These are phyloP conservation scores for Paramyrothecium sp. DNA, from an alignment of 2,329 filamentous ascomycete species.

Conservation along the genomic window DNA sequence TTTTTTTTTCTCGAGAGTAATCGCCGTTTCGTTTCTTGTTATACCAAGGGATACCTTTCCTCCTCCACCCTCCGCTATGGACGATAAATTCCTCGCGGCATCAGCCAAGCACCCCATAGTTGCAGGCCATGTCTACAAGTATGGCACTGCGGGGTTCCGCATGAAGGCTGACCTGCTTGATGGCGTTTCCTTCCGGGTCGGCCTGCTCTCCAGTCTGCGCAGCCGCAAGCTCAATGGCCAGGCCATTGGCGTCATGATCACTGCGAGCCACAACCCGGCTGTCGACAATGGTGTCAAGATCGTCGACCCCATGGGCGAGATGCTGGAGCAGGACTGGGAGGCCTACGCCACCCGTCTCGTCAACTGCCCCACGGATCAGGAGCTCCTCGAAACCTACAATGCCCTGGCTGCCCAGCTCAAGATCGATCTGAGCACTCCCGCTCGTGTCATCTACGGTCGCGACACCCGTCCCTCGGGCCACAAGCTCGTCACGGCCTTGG, in stretches of 20 bases:
- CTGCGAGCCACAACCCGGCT: constrained; percentile 88
- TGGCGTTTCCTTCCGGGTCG: constrained; percentile 89
- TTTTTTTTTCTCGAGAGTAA: no score
- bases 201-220: constrained; percentile 81
- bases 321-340: constrained; percentile 97
- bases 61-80: constrained; percentile 36
- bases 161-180: constrained; percentile 79
- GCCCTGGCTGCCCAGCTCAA: constrained; percentile 73
- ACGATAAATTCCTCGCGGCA: constrained; percentile 56
- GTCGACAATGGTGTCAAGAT: constrained; percentile 93
- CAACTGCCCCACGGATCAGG: constrained; percentile 75
- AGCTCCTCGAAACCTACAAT: constrained; percentile 74
- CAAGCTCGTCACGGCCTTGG: constrained; percentile 74
- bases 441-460: constrained; percentile 83
- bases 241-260: constrained; percentile 96
- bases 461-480: constrained; percentile 93
- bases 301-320: constrained; percentile 96
- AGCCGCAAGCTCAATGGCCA: constrained; percentile 88
- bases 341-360: constrained; percentile 82
- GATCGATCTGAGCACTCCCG: constrained; percentile 68
- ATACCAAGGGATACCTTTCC: not conserved
- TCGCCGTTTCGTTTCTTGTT: constrained; percentile 1
- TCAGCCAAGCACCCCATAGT: constrained; percentile 62
- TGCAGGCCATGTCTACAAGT: constrained; percentile 55
- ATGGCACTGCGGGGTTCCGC: constrained; percentile 67